These are phyloP conservation scores for Niveomyces coronatus DNA, from an alignment of 2,329 filamentous ascomycete species.

Conservation along the genomic window DNA sequence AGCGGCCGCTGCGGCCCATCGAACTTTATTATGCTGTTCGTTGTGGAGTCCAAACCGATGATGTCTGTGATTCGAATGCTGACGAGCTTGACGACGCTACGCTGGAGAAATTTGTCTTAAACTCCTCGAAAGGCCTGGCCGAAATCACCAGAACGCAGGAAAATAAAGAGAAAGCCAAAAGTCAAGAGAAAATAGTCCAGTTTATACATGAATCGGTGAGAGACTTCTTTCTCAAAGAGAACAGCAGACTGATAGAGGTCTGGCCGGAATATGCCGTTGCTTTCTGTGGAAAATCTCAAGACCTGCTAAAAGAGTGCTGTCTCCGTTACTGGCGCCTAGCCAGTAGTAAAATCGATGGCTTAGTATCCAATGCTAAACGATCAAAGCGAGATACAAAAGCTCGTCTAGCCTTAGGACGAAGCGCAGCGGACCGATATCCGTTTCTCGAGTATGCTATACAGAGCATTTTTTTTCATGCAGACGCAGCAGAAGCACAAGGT, in stretches of 20 bases:
- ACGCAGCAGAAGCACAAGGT: not conserved
- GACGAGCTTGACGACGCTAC: conserved; percentile 13
- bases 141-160: conserved; percentile 23
- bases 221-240: conserved; percentile 34
- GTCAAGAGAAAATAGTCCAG: conserved; percentile 21
- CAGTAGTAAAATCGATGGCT: not conserved
- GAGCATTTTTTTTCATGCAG: conserved; percentile 11
- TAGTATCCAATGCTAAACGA: no score
- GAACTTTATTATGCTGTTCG: conserved; percentile 31
- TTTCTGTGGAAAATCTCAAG: conserved; percentile 7
- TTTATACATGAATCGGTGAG: conserved; percentile 41
- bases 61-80: conserved; percentile 15
- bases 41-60: not conserved
- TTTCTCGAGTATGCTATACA: conserved; percentile 11
- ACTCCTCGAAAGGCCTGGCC: conserved; percentile 35
- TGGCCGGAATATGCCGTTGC: not conserved
- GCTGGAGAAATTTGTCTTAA: conserved; percentile 25
- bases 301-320: conserved; percentile 10
- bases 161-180: not conserved
- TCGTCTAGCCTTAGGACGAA: no score
- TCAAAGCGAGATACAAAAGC: no score
- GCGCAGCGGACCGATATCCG: conserved; percentile 5
- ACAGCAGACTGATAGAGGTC: conserved; percentile 17
- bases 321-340: not conserved
- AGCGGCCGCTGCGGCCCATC: conserved; percentile 27